A percentile compares a stretch with the other conserved stretches of the same genome.
These are phyloP conservation scores for Beauveria sp. DNA, from an alignment of 2,329 filamentous ascomycete species.

Conservation along the genomic window DNA sequence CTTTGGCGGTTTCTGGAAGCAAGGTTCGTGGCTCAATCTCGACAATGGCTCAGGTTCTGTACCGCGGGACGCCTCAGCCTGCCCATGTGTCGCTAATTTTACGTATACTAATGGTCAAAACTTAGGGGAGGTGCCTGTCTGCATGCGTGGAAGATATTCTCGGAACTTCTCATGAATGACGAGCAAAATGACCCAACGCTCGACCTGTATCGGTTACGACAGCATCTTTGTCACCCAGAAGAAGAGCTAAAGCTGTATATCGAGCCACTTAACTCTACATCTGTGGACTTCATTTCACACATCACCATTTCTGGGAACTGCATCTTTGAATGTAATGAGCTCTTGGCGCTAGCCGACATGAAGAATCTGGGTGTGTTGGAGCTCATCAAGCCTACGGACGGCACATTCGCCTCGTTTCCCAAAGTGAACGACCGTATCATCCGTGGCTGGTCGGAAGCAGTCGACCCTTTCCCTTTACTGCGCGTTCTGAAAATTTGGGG, in stretches of 20 bases:
- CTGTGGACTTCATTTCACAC: conserved; percentile 33
- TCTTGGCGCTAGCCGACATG: conserved; percentile 33
- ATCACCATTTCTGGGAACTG: conserved; percentile 32
- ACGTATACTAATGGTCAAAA: neutral
- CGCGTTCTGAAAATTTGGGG: conserved; percentile 40
- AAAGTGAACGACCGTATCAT: conserved; percentile 37
- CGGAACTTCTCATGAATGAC: conserved; percentile 22
- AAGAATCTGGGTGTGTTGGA: conserved; percentile 42
- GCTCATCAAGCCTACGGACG: conserved; percentile 32
- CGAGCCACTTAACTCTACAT: conserved; percentile 27
- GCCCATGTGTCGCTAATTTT: neutral
- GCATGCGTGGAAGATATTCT: conserved; percentile 34
- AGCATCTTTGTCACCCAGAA: conserved; percentile 31
- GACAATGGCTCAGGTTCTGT: neutral
- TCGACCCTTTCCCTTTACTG: conserved; percentile 37
- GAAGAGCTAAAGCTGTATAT: conserved; percentile 29
- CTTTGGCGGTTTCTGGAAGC: conserved; percentile 34
- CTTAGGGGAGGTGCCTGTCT: conserved; percentile 18
- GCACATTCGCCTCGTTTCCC: conserved; percentile 23
- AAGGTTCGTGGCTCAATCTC: conserved; percentile 23
- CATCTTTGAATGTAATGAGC: conserved; percentile 28
- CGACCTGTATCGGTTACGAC: conserved; percentile 30
- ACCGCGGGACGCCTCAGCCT: too few relatives aligned
- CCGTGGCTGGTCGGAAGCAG: conserved; percentile 35
- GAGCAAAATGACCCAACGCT: conserved; percentile 28